Base-by-base conservation (phyloP, 78 protist species). In the Bodo saltans region DNA sequence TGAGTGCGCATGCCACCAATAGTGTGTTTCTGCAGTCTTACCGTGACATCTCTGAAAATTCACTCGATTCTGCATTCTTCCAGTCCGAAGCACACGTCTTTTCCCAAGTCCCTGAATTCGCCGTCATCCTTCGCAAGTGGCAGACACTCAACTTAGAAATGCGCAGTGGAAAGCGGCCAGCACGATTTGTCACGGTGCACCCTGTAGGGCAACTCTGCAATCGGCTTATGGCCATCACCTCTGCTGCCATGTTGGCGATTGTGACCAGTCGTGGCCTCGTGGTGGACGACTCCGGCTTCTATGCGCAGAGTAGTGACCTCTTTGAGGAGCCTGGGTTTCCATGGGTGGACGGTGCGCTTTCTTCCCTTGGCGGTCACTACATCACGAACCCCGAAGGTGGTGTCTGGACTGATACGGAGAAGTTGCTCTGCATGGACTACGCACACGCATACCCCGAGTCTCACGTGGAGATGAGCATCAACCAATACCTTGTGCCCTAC, bases 201-300 rank as follows among this genome's bases (percentile, higher is more conserved):
- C 81, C 81, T 25, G 35, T 76, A 3, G 81, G 81, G 69, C 81
- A 76, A 27, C 81, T 76, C n/a, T 76, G 81, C 69, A 76, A 76
- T 67, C 40, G 81, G 34, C 52, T 76, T 3, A 39, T 76, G 70
- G n/a, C 81, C 69, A 39, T 76, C 35, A 40, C 21, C 42, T 21
- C 84, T 3, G 70, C 73, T 3, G 47, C 67, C 70, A 4, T 79
- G 42, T 60, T 79, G 23, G 68, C 84, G 1, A 11, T 79, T 3
- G 11, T 79, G n/a, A 79, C 84, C 2, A 12, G 35, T 40, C 67
- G 68, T 12, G 70, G 26, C 33, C 72, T 79, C 34, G 70, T 68
- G 70, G 72, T 79, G 60, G 74, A 53, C 17, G 74, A 68, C 38
- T 3, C 74, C 23, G 84, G 84, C 29, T 79, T 79, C 70, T 79